Conservation (phyloP, 2,329 filamentous ascomycete genomes). For the Leptosphaerulina australis region DNA sequence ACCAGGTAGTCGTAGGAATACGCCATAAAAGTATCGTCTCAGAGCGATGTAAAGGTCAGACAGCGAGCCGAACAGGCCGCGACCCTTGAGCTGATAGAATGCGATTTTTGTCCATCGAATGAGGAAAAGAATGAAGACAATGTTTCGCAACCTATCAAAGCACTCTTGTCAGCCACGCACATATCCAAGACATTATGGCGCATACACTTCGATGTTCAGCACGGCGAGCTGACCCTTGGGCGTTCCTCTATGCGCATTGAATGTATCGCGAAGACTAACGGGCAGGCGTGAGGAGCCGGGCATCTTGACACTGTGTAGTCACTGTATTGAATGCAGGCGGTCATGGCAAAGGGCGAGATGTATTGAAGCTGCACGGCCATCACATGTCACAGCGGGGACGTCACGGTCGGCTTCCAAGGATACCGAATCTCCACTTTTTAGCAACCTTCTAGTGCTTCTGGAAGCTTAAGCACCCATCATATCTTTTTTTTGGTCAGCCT, state of each 20-base stretch:
- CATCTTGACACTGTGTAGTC: constrained; percentile 31
- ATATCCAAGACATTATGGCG: constrained; percentile 42
- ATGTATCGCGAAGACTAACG: constrained; percentile 71
- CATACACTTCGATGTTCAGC: constrained; percentile 73
- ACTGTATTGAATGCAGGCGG: background rate
- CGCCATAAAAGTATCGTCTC: constrained; percentile 77
- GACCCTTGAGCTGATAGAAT: constrained; percentile 85
- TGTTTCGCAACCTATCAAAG: constrained; percentile 73
- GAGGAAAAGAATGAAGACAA: constrained; percentile 88
- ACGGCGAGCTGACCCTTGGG: constrained; percentile 61
- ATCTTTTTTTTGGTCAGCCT: background rate
- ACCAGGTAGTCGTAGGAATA: constrained; percentile 84
- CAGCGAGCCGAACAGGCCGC: constrained; percentile 80
- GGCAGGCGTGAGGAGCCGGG: constrained; percentile 71
- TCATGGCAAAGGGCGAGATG: constrained; percentile 8
- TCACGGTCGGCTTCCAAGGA: background rate
- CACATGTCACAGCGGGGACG: constrained; percentile 15
- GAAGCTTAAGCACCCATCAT: constrained; percentile 3
- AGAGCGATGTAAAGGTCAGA: constrained; percentile 74
- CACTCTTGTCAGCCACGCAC: background rate
- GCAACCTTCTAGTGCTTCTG: constrained; percentile 2
- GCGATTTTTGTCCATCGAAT: constrained; percentile 80
- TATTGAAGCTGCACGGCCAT: constrained; percentile 2
- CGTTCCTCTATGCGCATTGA: constrained; percentile 65
- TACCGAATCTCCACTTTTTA: constrained; percentile 3